These are phyloP conservation scores for Candolleomyces aberdarensis DNA, from an alignment of 768 basidiomycete species.

Conservation along the genomic window DNA sequence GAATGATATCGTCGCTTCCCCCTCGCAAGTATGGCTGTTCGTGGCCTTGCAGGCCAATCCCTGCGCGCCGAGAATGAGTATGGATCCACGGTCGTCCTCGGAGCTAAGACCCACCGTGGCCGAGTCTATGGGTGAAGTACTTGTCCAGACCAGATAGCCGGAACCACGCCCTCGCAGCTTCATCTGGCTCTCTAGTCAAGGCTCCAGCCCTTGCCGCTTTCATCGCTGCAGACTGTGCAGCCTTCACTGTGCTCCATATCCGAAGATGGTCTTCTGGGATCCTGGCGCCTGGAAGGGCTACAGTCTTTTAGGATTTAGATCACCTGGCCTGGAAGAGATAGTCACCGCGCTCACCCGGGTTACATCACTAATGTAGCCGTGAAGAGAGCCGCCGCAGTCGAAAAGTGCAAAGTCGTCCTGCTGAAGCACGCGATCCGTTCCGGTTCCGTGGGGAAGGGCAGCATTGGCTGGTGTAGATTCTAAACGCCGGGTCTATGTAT, in stretches of 20 bases:
- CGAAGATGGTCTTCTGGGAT: slow-evolving; percentile 50
- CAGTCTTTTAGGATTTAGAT: slow-evolving; percentile 41
- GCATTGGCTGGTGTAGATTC: slow-evolving; percentile 60
- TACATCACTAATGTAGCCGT: slow-evolving; percentile 77
- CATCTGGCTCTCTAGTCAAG: slow-evolving; percentile 55
- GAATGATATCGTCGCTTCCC: slow-evolving; percentile 55
- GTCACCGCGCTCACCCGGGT: slow-evolving; percentile 54
- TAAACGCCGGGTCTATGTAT: slow-evolving; percentile 4
- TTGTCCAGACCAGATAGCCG: slow-evolving; percentile 37
- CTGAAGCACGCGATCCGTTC: slow-evolving; percentile 60
- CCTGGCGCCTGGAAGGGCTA: slow-evolving; percentile 55
- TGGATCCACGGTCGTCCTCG: neutral
- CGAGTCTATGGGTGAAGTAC: slow-evolving; percentile 80
- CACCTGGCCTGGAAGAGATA: slow-evolving; percentile 11
- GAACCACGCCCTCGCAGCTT: slow-evolving; percentile 55
- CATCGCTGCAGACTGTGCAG: slow-evolving; percentile 60
- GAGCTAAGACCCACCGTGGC: slow-evolving; percentile 53
- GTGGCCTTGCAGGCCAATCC: slow-evolving; percentile 82
- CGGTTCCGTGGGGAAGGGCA: slow-evolving; percentile 80
- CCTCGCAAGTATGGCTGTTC: slow-evolving; percentile 79
- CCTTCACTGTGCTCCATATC: slow-evolving; percentile 64
- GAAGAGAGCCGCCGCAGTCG: slow-evolving; percentile 67
- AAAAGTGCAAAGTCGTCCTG: slow-evolving; percentile 67
- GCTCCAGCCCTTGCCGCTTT: slow-evolving; percentile 43
- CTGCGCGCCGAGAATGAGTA: slow-evolving; percentile 31